A percentile compares a stretch with the other conserved stretches of the same genome.
Conservation (phyloP, 2,329 filamentous ascomycete genomes). For the Colletotrichum sp. region DNA sequence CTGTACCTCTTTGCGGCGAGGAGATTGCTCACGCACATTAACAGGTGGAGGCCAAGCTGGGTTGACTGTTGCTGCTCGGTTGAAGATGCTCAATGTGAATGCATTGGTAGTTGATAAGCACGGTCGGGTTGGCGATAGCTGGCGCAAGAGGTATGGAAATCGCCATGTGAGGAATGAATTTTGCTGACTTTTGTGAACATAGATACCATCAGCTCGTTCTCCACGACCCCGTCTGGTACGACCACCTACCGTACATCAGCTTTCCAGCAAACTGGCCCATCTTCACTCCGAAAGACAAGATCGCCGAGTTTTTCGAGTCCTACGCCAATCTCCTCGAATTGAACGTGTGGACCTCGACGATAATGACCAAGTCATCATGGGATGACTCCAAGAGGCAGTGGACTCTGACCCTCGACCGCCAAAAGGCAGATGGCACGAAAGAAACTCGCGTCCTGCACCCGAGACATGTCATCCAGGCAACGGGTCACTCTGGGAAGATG, state of each 20-base stretch:
- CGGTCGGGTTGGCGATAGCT: conserved; percentile 61
- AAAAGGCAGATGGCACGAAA: conserved; percentile 42
- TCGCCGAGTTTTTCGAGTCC: conserved; percentile 67
- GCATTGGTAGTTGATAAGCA: conserved; percentile 57
- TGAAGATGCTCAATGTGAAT: conserved; percentile 60
- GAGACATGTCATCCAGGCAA: conserved; percentile 69
- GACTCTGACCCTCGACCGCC: conserved; percentile 59
- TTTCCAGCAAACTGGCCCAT: conserved; percentile 69
- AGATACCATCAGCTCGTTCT: conserved; percentile 62
- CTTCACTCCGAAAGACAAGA: conserved; percentile 72
- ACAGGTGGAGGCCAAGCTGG: conserved; percentile 54
- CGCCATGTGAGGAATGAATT: fast-evolving
- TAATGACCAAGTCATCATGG: conserved; percentile 49
- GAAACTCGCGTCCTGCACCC: conserved; percentile 64
- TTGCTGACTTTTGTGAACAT: background rate
- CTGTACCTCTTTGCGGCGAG: background rate
- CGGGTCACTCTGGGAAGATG: conserved; percentile 72
- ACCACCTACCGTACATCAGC: conserved; percentile 63
- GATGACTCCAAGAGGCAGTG: conserved; percentile 54
- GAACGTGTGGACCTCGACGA: conserved; percentile 65
- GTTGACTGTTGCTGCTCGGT: conserved; percentile 54
- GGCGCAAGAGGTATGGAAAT: conserved; percentile 45
- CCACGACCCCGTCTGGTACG: conserved; percentile 67
- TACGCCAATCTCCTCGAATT: conserved; percentile 68
- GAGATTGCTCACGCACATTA: background rate